phyloP scores from a whole-genome alignment of 164 flowering plant genomes.

The Stephania yunnanensis region DNA sequence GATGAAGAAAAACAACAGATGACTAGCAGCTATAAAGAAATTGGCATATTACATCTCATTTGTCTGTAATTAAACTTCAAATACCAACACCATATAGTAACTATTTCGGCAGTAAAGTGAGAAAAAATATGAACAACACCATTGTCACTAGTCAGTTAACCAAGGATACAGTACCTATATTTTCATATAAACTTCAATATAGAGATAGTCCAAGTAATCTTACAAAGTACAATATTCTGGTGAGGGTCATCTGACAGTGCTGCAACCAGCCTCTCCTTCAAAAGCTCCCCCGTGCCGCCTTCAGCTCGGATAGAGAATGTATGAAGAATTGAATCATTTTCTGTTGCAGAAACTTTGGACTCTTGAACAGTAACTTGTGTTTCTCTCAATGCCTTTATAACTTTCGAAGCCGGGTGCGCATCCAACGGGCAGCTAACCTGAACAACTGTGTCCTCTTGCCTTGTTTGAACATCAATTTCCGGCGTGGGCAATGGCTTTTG shows the following conservation, averaged over 20 bases:
- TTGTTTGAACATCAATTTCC: conserved; percentile 52
- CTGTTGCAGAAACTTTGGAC: conserved; percentile 38
- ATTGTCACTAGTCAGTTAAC: neutral
- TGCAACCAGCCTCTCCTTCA: conserved; percentile 61
- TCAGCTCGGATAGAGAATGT: conserved; percentile 53
- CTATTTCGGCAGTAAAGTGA: neutral
- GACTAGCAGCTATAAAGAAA: neutral
- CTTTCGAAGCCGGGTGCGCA: conserved; percentile 53
- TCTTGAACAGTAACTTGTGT: conserved; percentile 40
- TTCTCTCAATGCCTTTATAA: conserved; percentile 43
- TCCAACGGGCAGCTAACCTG: conserved; percentile 54
- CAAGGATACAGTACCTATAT: neutral
- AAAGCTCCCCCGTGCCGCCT: conserved; percentile 39
- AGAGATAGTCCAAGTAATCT: conserved; percentile 13
- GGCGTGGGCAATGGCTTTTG: conserved; percentile 25
- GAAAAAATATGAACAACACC: neutral
- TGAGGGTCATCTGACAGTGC: conserved; percentile 40
- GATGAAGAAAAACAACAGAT: neutral
- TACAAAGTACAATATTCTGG: conserved; percentile 17
- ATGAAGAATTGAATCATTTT: conserved; percentile 46
- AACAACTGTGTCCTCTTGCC: conserved; percentile 55
- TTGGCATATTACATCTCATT: neutral
- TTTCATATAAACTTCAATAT: neutral
- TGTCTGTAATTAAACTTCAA: neutral
- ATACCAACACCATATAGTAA: neutral